These are phyloP conservation scores for Penicillium arizonense DNA, from an alignment of 495 filamentous ascomycete genomes.

Conservation along the genomic window DNA sequence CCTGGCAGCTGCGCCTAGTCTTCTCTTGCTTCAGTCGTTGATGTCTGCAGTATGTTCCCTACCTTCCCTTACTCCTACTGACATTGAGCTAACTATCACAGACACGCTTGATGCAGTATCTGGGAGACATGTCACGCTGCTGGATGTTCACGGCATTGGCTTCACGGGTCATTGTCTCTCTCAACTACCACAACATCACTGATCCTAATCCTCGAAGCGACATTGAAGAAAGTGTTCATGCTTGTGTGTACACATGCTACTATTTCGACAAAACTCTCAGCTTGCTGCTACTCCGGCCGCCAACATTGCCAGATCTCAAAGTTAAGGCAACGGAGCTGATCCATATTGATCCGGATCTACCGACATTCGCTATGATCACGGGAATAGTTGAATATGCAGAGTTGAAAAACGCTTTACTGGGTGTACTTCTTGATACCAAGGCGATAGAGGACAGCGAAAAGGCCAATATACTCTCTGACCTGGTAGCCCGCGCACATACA, in stretches of 20 bases:
- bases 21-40: conserved; percentile 26
- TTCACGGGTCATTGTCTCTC: conserved; percentile 23
- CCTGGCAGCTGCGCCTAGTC: conserved; percentile 22
- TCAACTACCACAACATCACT: conserved; percentile 29
- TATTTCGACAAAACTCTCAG: conserved; percentile 36
- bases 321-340: conserved; percentile 22
- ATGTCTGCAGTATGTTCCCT: conserved; percentile 26
- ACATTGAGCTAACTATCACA: not conserved
- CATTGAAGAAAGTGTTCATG: conserved; percentile 25
- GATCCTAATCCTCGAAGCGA: conserved; percentile 15
- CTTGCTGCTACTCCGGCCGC: conserved; percentile 34
- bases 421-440: conserved; percentile 21
- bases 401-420: conserved; percentile 18
- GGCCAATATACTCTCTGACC: conserved; percentile 21
- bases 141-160: conserved; percentile 29
- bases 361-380: conserved; percentile 21
- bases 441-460: conserved; percentile 18
- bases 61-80: not conserved
- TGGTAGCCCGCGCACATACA: conserved; percentile 16
- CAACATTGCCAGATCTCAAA: conserved; percentile 30
- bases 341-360: conserved; percentile 20
- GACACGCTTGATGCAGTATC: conserved; percentile 26
- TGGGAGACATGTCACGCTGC: conserved; percentile 27
- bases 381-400: conserved; percentile 25
- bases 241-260: conserved; percentile 30